Conservation (phyloP, 495 filamentous ascomycete species). For the Xylaria flabelliformis region DNA sequence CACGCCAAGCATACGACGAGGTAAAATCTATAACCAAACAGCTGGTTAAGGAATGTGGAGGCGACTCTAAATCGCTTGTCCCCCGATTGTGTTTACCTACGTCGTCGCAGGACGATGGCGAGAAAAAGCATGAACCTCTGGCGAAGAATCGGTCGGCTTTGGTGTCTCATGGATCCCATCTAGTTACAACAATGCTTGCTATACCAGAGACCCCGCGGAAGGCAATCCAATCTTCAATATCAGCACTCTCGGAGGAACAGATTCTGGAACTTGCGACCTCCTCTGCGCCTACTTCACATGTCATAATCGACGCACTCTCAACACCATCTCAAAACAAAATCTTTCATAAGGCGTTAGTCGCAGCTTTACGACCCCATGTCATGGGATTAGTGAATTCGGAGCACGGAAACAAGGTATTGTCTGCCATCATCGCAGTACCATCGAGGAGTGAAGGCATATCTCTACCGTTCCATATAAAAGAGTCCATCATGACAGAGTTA, state of each 20-base stretch:
- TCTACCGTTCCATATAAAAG: constrained; percentile 61
- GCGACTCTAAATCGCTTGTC: constrained; percentile 60
- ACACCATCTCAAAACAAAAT: constrained; percentile 61
- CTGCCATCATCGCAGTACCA: constrained; percentile 72
- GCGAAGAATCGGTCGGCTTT: constrained; percentile 52
- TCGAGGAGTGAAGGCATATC: constrained; percentile 49
- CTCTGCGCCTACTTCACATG: constrained; percentile 58
- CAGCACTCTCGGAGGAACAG: constrained; percentile 45
- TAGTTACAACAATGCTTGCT: constrained; percentile 48
- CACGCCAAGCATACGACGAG: constrained; percentile 63
- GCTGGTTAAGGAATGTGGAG: constrained; percentile 64
- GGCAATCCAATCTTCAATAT: constrained; percentile 50
- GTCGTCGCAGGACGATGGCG: constrained; percentile 43
- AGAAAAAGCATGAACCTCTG: constrained; percentile 43
- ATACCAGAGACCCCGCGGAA: constrained; percentile 50
- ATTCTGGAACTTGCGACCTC: constrained; percentile 47
- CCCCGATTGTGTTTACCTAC: constrained; percentile 63
- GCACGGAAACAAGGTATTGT: constrained; percentile 79
- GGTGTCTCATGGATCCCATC: constrained; percentile 53
- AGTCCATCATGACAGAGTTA: constrained; percentile 55
- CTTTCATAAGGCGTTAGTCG: constrained; percentile 56
- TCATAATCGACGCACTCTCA: constrained; percentile 73
- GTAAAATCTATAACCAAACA: constrained; percentile 65
- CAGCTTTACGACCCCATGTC: constrained; percentile 59
- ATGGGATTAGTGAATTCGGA: constrained; percentile 71